Evolutionary conservation across 176 grass and related monocot species (phyloP).

Genomic region (Olyra latifolia): DNA sequence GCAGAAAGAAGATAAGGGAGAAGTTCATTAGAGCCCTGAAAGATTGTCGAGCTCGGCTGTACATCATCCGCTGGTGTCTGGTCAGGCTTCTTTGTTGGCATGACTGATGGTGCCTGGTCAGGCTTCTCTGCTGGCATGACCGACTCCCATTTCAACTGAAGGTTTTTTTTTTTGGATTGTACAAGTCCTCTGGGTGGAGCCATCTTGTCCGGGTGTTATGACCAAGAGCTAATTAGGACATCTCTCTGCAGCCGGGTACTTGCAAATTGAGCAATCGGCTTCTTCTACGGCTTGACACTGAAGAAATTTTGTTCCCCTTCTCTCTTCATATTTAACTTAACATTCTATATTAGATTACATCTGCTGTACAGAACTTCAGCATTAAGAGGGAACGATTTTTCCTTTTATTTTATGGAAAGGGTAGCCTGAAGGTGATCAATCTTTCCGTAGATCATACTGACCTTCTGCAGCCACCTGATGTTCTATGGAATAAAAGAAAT

Average conservation of each 20-base stretch:
- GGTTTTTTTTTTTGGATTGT: neutral
- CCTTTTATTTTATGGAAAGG: neutral
- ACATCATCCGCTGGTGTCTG: conserved; percentile 48
- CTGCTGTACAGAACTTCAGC: conserved; percentile 2
- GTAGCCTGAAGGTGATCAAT: neutral
- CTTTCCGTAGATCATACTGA: neutral
- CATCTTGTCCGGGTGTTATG: conserved; percentile 4
- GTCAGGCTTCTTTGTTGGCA: conserved; percentile 58
- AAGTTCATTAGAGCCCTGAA: conserved; percentile 27
- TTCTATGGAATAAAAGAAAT: conserved; percentile 9
- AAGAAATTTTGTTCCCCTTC: conserved; percentile 17
- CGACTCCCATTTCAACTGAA: neutral
- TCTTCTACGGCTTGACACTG: conserved; percentile 1
- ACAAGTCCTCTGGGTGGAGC: neutral
- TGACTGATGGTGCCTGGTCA: conserved; percentile 41
- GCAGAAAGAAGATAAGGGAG: conserved; percentile 25
- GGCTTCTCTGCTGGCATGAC: conserved; percentile 57
- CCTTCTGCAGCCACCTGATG: neutral
- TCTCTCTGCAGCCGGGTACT: conserved; percentile 2
- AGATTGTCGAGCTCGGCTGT: conserved; percentile 43
- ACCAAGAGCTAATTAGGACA: conserved; percentile 19
- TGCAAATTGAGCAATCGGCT: conserved; percentile 20
- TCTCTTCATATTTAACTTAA: conserved; percentile 11
- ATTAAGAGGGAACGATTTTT: neutral
- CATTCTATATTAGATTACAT: neutral